Conservation (phyloP, 2,329 filamentous ascomycete species). For the Ophiocordyceps camponoti-floridani region DNA sequence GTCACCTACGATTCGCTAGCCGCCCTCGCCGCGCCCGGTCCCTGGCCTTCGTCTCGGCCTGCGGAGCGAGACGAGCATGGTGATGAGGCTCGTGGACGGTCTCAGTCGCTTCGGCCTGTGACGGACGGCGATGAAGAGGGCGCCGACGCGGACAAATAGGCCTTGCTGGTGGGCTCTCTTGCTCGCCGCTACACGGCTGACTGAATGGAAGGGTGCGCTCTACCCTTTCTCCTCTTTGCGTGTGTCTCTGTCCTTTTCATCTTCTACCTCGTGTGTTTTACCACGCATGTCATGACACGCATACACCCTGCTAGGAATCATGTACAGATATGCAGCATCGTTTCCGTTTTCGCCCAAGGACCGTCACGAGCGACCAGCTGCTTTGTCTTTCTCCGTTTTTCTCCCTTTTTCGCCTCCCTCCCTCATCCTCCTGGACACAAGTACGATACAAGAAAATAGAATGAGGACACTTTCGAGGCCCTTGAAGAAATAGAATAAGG, state of each 20-base stretch:
- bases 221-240: background rate
- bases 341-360: background rate
- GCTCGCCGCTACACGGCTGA: background rate
- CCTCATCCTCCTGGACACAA: background rate
- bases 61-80: background rate
- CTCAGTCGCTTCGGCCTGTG: background rate
- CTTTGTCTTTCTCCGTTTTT: too few relatives aligned
- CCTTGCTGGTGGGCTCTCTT: background rate
- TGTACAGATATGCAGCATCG: background rate
- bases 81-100: background rate
- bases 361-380: too few relatives aligned
- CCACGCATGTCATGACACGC: background rate
- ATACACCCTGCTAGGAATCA: background rate
- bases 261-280: background rate
- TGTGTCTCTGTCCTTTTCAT: background rate
- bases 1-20: slow-evolving; percentile 21
- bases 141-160: slow-evolving; percentile 4
- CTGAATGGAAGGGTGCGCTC: background rate
- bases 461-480: too few relatives aligned
- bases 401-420: background rate
- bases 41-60: background rate
- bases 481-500: too few relatives aligned
- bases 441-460: too few relatives aligned
- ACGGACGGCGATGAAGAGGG: background rate
- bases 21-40: slow-evolving; percentile 5